These are phyloP conservation scores for Beauveria sp. DNA, from an alignment of 2,329 filamentous ascomycete species.

Conservation along the genomic window DNA sequence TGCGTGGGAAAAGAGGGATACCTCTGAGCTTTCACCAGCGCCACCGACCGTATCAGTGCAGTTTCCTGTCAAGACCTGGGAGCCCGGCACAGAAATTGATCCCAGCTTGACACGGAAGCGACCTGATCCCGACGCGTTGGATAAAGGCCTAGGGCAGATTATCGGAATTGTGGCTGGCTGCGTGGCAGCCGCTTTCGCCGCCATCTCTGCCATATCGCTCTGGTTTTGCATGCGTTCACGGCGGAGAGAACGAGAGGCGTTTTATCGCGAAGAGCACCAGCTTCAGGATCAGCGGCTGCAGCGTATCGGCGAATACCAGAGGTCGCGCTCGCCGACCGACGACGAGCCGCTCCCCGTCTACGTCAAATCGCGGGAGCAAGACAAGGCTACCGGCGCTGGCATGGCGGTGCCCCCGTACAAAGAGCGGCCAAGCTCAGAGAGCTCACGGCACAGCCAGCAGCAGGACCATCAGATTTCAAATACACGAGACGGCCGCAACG, in stretches of 20 bases:
- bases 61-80: conserved; percentile 6
- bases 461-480: not conserved
- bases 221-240: not conserved
- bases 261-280: conserved; percentile 7
- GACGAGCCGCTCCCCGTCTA: conserved; percentile 8
- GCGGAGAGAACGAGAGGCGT: not conserved
- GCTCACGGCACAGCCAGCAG: not conserved
- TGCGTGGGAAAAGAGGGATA: conserved; percentile 7
- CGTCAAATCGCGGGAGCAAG: conserved; percentile 1
- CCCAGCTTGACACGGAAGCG: not conserved
- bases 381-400: not conserved
- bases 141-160: conserved; percentile 2
- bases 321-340: not conserved
- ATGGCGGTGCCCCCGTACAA: conserved; percentile 7
- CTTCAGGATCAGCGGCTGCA: conserved; percentile 6
- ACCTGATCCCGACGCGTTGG: not conserved
- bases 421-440: conserved; percentile 7
- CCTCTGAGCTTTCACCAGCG: not conserved
- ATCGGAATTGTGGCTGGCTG: conserved; percentile 9
- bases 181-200: not conserved
- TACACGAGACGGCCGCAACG: not conserved
- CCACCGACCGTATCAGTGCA: conserved; percentile 4
- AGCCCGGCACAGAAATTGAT: conserved; percentile 8
- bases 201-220: not conserved
- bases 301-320: conserved; percentile 5